Evolutionary conservation across 2,329 filamentous ascomycete species (phyloP).

Genomic region (Emmonsiellopsis sp.): DNA sequence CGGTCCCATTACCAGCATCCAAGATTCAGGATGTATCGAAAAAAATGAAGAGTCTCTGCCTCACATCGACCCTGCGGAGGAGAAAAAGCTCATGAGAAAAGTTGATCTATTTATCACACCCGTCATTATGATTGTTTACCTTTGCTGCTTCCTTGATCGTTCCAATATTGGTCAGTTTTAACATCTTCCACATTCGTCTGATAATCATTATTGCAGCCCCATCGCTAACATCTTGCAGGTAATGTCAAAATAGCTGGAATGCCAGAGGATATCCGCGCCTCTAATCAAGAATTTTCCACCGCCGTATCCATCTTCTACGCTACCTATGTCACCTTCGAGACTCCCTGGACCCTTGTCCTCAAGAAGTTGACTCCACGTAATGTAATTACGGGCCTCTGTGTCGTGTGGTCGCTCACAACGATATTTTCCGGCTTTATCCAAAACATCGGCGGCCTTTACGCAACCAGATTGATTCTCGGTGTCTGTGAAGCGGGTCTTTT

Average conservation of each 20-base stretch:
- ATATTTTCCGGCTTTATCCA: constrained; percentile 41
- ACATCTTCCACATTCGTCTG: neutral
- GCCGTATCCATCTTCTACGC: constrained; percentile 46
- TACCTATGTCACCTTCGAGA: constrained; percentile 43
- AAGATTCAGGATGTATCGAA: neutral
- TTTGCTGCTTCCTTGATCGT: constrained; percentile 48
- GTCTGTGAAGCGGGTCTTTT: constrained; percentile 32
- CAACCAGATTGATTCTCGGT: constrained; percentile 31
- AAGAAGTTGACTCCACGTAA: constrained; percentile 40
- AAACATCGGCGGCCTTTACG: constrained; percentile 34
- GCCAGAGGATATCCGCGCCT: constrained; percentile 37
- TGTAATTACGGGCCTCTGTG: constrained; percentile 30
- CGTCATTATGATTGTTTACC: constrained; percentile 48
- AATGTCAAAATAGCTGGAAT: constrained; percentile 42
- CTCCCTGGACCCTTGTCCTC: constrained; percentile 39
- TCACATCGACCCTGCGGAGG: constrained; percentile 36
- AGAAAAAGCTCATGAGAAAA: constrained; percentile 39
- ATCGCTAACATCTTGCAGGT: constrained; percentile 18
- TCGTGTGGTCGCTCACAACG: constrained; percentile 42
- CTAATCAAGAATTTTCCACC: constrained; percentile 35
- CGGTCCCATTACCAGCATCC: neutral
- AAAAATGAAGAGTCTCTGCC: neutral
- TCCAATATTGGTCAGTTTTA: constrained; percentile 40
- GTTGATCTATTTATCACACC: constrained; percentile 42
- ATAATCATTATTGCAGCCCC: neutral